phyloP scores from a whole-genome alignment of 192 early-diverging fungal genomes.

The Oehlia diaphana region DNA sequence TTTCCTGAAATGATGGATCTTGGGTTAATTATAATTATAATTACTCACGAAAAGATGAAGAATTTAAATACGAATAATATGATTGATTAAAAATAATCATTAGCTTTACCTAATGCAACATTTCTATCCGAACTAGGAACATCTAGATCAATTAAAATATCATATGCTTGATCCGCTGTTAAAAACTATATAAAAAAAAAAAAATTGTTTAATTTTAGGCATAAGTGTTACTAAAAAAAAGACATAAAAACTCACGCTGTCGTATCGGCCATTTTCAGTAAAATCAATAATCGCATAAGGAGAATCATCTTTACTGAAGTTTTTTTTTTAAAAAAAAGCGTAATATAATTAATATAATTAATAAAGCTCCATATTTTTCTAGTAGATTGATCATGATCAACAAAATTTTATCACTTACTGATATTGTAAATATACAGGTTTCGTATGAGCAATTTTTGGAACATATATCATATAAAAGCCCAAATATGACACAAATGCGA shows the following conservation, averaged over 20 bases:
- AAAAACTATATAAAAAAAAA: slow-evolving; percentile 35
- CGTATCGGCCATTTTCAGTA: slow-evolving; percentile 36
- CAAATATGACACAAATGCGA: slow-evolving; percentile 40
- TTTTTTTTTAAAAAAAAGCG: not conserved
- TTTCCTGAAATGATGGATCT: slow-evolving; percentile 32
- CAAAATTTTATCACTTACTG: slow-evolving; percentile 9
- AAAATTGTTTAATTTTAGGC: not conserved
- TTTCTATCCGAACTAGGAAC: slow-evolving; percentile 45
- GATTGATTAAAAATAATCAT: slow-evolving; percentile 29
- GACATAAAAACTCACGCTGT: slow-evolving; percentile 21
- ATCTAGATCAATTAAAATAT: slow-evolving; percentile 42
- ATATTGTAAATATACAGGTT: slow-evolving; percentile 47
- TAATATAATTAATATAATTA: too few species aligned
- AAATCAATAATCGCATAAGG: slow-evolving; percentile 41
- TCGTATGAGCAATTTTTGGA: slow-evolving; percentile 44
- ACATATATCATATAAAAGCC: slow-evolving; percentile 48
- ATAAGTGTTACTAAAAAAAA: not conserved
- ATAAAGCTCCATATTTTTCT: not conserved
- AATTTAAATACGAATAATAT: not conserved
- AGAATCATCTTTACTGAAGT: not conserved
- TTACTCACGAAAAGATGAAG: not conserved
- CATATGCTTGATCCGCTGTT: slow-evolving; percentile 44
- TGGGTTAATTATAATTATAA: not conserved
- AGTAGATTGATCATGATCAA: not conserved
- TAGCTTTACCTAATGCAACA: slow-evolving; percentile 41